Evolutionary conservation across 2,329 filamentous ascomycete species (phyloP), one percentile per base, ranked within the genome.

Genomic region (Capronia americana): DNA sequence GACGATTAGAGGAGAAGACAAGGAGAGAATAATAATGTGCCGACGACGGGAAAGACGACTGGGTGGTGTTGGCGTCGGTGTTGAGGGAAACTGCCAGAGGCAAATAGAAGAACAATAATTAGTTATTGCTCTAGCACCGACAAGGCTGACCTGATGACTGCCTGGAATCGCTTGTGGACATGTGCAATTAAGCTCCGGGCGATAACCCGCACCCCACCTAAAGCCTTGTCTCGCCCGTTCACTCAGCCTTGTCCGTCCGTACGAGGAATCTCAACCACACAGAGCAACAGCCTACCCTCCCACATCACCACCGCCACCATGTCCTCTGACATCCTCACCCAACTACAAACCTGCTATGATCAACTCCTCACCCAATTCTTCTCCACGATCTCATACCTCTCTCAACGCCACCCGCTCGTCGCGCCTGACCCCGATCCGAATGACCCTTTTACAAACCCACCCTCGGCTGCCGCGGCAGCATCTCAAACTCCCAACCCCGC

Each of bases 321-420:
- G 71, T 69, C 71, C 26, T 67, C 79, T 23, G 82, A 84, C 72
- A 80, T 82, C 34, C 74, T 84, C 44, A 83, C 82, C 20, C 81
- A 83, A 66, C 77, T 84, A 44, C 82, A 84, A 75, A 82, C 81
- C 62, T 83, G 81, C 71, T 79, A 83, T 46, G 81, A 83, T 70
- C 82, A 84, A 79, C 79, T 83, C 34, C 79, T 80, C 73, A 83
- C 80, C 56, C 82, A 84, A 77, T 82, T 83, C 78, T 83, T 82
- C 74, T 80, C 81, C 62, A 82, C 81, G 34, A 75, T 83, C 63
- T 78, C 79, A 75, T 84, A 83, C 72, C 76, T 83, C 64, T 79
- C 75, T 76, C 64, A 82, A 81, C 75, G 80, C 79, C 74, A 81
- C 79, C 74, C 79, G 78, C 71, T 79, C 4, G 55, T 72, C 76